These are phyloP conservation scores for Curvularia verruculosa DNA, from an alignment of 2,329 filamentous ascomycete genomes.

Conservation along the genomic window DNA sequence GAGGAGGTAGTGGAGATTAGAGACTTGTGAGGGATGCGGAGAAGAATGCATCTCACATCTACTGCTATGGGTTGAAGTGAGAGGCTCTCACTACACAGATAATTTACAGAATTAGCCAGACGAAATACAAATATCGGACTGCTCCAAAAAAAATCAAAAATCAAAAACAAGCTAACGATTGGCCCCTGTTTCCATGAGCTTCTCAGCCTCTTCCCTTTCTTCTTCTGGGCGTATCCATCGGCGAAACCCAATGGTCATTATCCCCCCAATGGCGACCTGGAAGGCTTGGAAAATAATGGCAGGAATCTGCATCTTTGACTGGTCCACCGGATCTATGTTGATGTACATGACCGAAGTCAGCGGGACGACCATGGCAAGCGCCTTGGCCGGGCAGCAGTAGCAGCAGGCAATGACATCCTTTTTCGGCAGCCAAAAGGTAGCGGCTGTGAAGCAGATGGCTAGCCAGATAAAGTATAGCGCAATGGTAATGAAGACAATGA, in stretches of 20 bases:
- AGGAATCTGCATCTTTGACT: slow-evolving; percentile 67
- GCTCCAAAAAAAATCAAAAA: too few relatives aligned
- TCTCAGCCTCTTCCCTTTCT: slow-evolving; percentile 49
- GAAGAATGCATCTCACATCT: background rate
- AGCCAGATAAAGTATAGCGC: slow-evolving; percentile 68
- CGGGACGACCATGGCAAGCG: slow-evolving; percentile 72
- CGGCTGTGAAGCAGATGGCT: slow-evolving; percentile 63
- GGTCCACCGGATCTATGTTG: slow-evolving; percentile 59
- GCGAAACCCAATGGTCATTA: slow-evolving; percentile 52
- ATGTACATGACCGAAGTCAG: slow-evolving; percentile 71
- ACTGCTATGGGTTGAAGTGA: background rate
- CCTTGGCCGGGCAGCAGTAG: slow-evolving; percentile 76
- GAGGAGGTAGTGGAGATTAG: background rate
- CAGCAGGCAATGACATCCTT: slow-evolving; percentile 72
- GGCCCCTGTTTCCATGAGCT: slow-evolving; percentile 19
- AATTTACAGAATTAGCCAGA: background rate
- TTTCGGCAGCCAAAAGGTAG: slow-evolving; percentile 60
- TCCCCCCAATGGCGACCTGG: slow-evolving; percentile 51
- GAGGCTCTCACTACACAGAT: background rate
- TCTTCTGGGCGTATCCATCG: slow-evolving; percentile 61
- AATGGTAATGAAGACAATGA: slow-evolving; percentile 72
- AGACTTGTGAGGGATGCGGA: background rate
- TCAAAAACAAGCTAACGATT: slow-evolving; percentile 5
- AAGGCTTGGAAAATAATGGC: slow-evolving; percentile 63
- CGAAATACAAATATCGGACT: background rate